A percentile compares a stretch with the other conserved stretches of the same genome.
Evolutionary conservation across 2,329 filamentous ascomycete species (phyloP).

Genomic region (Fonsecaea nubica): DNA sequence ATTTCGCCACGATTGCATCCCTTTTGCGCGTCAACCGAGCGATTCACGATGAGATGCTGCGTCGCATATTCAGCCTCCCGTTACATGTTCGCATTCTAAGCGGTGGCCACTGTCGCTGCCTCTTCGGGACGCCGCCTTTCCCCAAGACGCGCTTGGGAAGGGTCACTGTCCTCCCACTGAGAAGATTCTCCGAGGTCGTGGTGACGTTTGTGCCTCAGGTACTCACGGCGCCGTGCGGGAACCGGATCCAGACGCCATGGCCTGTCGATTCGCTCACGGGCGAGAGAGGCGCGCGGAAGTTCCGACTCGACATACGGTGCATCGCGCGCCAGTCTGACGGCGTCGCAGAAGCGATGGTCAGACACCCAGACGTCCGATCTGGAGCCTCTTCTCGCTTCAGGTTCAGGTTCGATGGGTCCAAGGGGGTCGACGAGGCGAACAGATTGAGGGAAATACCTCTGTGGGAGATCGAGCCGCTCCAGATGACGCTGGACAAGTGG

Average conservation of each 20-base stretch:
- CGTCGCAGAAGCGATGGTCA: neutral
- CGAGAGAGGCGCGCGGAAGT: neutral
- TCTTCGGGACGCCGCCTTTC: neutral
- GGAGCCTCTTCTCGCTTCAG: neutral
- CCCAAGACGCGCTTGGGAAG: neutral
- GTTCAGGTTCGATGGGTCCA: conserved; percentile 4
- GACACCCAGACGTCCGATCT: neutral
- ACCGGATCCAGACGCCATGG: neutral
- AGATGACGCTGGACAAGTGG: neutral
- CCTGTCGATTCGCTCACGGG: neutral
- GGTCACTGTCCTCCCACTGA: neutral
- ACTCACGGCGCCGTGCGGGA: neutral
- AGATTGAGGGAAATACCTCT: neutral
- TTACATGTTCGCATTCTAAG: neutral
- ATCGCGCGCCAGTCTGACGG: neutral
- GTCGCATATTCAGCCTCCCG: conserved; percentile 1
- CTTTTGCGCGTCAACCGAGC: neutral
- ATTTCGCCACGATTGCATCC: neutral
- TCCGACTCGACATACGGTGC: neutral
- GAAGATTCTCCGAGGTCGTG: neutral
- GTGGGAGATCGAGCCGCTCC: neutral
- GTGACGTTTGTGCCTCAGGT: neutral
- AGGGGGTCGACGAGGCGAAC: conserved; percentile 1
- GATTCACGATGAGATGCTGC: neutral
- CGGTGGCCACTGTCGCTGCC: neutral